A percentile compares a stretch with the other conserved stretches of the same genome.
Conservation (phyloP, 164 flowering plant genomes). For the Akebia trifoliata region DNA sequence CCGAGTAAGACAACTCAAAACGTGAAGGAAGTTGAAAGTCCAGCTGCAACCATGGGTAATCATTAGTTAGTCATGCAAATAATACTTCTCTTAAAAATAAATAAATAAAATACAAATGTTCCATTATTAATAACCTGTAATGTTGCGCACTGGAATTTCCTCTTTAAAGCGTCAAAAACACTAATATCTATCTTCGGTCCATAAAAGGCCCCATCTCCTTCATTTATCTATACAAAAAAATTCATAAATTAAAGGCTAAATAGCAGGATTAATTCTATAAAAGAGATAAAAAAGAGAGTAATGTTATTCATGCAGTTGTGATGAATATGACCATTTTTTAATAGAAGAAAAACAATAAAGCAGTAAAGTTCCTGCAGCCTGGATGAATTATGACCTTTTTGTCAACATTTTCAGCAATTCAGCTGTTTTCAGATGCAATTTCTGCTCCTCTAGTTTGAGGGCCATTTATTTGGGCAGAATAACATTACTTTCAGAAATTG, state of each 20-base stretch:
- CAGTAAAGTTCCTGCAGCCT: no score
- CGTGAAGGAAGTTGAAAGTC: constrained; percentile 95
- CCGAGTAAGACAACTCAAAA: constrained; percentile 82
- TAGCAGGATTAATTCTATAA: not conserved
- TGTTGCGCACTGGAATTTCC: constrained; percentile 98
- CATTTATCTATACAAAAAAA: constrained; percentile 54
- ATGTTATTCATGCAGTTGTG: not conserved
- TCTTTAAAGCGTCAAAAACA: constrained; percentile 89
- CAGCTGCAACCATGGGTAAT: constrained; percentile 51
- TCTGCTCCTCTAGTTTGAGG: not conserved
- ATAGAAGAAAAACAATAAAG: not conserved
- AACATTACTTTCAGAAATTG: not conserved
- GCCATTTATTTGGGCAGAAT: not conserved
- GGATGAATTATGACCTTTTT: no score
- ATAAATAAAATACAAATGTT: not conserved
- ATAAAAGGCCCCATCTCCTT: constrained; percentile 99
- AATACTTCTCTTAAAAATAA: not conserved
- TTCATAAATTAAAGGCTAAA: not conserved
- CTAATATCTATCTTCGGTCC: constrained; percentile 98
- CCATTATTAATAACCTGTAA: constrained; percentile 53
- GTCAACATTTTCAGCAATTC: no score
- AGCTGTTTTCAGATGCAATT: not conserved
- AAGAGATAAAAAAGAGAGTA: constrained; percentile 1
- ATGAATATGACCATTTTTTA: not conserved
- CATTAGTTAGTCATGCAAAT: not conserved